phyloP scores from a whole-genome alignment of 306 rosid species.

The Pterocarpus macrocarpus region DNA sequence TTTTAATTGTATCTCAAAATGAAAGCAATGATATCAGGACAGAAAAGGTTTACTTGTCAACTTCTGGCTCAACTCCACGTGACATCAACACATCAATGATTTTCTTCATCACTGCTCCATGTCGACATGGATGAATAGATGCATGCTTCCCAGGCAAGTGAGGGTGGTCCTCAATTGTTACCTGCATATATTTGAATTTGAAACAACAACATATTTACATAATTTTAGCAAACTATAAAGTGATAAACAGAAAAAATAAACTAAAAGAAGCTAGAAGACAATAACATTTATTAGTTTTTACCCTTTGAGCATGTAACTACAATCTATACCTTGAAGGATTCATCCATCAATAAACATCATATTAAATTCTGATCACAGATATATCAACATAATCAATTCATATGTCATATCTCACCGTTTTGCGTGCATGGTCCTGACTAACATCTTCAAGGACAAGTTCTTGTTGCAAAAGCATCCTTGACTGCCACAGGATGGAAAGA shows the following conservation, averaged over 20 bases:
- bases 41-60: slow-evolving; percentile 73
- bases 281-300: no score
- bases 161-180: slow-evolving; percentile 96
- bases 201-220: slow-evolving; percentile 24
- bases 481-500: slow-evolving; percentile 53
- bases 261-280: neutral
- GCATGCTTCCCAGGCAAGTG: slow-evolving; percentile 98
- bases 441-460: slow-evolving; percentile 97
- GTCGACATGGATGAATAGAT: slow-evolving; percentile 95
- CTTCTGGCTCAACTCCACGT: slow-evolving; percentile 98
- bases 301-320: no score
- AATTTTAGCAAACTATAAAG: neutral
- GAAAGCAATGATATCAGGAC: slow-evolving; percentile 32
- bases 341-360: neutral
- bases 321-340: neutral
- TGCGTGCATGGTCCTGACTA: slow-evolving; percentile 97
- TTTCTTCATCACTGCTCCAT: slow-evolving; percentile 98
- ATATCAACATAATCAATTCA: slow-evolving; percentile 9
- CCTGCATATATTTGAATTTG: slow-evolving; percentile 55
- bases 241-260: neutral
- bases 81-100: slow-evolving; percentile 95
- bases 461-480: slow-evolving; percentile 91
- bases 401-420: slow-evolving; percentile 72
- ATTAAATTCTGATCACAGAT: slow-evolving; percentile 8
- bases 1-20: slow-evolving; percentile 6